Base-by-base conservation (phyloP, 805 yeast species). In the Spathaspora passalidarum region DNA sequence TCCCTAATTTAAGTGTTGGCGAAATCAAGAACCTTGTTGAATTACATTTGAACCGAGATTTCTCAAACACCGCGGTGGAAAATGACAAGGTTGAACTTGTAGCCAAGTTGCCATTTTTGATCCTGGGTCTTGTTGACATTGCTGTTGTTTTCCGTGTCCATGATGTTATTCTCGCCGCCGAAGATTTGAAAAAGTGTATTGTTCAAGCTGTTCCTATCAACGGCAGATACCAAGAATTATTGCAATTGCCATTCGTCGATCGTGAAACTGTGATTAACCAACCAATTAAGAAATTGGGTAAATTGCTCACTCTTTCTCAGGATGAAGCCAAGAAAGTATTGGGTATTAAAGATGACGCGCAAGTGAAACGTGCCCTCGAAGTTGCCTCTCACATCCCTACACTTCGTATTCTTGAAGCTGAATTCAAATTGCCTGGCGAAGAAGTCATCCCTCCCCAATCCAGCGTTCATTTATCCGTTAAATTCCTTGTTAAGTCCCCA, bases 401-500 rank as follows among this genome's bases (percentile, higher is more conserved):
- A 39, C 64, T 91, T 42, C 80, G 84, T 56, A 69, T 90, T 13
- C 52, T 90, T 22, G 79, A 78, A 43, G 84, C 95, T 37, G 80
- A 79, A 47, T 89, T 89, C 67, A 76, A 78, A 51, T 96, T 92
- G 37, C 92, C 96, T 3, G 98, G 98, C 26, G 97, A 91, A 69
- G 61, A 66, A 13, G 82, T 87, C 22, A 80, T 90, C 0, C 85
- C 96, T 21, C 75, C 78, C 20, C 45, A 53, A 42, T 80, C 97
- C 1, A 77, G 78, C 41, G 82, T 88, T 7, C 91, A 88, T 64
- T 69, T 95, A 48, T 82, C 81, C 23, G 53, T 94, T 19, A 89
- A 91, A 64, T 84, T 86, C 48, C 63, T 88, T 38, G 80, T 89
- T 34, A 82, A 84, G 55, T 87, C 96, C 2, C 82, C 92, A 5